Evolutionary conservation across 2,329 filamentous ascomycete genomes (phyloP).

Genomic region (Cordyceps militaris): DNA sequence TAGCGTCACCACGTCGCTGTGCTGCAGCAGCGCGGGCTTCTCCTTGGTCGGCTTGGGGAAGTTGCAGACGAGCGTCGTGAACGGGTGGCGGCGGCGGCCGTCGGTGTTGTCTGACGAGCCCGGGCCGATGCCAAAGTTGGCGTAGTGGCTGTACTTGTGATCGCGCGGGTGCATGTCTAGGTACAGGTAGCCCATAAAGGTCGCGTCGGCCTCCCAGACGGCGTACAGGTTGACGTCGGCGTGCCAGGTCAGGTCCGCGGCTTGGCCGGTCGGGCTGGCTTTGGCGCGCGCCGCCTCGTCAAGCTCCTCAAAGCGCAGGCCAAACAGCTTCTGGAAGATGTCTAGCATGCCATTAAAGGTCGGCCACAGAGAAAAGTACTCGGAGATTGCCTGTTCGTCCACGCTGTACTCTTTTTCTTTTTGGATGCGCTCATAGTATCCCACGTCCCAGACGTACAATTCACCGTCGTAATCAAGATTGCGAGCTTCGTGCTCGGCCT

Average conservation of each 20-base stretch:
- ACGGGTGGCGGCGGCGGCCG: conserved; percentile 65
- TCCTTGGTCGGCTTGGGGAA: conserved; percentile 72
- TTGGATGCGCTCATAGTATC: conserved; percentile 74
- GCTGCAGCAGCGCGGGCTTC: conserved; percentile 74
- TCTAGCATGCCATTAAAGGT: conserved; percentile 60
- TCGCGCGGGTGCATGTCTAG: conserved; percentile 72
- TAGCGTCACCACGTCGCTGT: conserved; percentile 74
- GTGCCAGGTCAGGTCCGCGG: conserved; percentile 71
- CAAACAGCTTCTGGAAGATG: conserved; percentile 7
- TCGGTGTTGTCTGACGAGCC: conserved; percentile 61
- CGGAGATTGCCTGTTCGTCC: conserved; percentile 71
- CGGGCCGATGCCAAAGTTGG: conserved; percentile 76
- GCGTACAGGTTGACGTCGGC: conserved; percentile 74
- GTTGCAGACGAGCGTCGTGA: conserved; percentile 76
- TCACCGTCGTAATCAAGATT: conserved; percentile 55
- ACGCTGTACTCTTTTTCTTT: conserved; percentile 74
- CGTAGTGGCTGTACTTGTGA: conserved; percentile 82
- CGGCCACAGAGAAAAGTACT: conserved; percentile 73
- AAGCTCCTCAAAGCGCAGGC: conserved; percentile 61
- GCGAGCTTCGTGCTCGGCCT: conserved; percentile 57
- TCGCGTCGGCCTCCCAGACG: conserved; percentile 70
- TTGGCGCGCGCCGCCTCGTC: conserved; percentile 56
- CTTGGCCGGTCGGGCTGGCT: conserved; percentile 59
- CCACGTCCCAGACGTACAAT: conserved; percentile 78
- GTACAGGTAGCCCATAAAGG: conserved; percentile 77